Evolutionary conservation across 306 rosid species (phyloP), one percentile per base, ranked within the genome.

Genomic region (Aeschynomene evenia): DNA sequence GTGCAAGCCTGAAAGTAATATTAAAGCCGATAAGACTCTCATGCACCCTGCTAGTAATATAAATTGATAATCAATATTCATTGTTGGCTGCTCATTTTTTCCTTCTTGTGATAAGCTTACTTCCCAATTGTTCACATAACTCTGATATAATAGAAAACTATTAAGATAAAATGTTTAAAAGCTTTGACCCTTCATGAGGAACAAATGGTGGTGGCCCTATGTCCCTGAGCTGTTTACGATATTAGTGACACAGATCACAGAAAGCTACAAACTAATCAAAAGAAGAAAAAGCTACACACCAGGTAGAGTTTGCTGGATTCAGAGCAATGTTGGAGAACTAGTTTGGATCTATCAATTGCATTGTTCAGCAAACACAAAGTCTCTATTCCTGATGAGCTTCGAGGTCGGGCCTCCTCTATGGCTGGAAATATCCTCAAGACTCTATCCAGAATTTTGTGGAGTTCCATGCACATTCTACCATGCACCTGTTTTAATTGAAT

Each of bases 261-360:
- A 60, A 76, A 68, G 72, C 9, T 15, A 48, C 23, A 9, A 61
- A 21, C n/a, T 37, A 23, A 5, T 12, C 4, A 15, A 36, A 14
- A 2, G 58, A 14, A 2, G 58, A 28, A 51, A 10, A 23, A 59
- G 19, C 9, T 50, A 79, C 92, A 14, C 37, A 91, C 99, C 96
- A 94, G 86, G 81, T 94, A 94, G 80, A 94, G 91, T 84, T 88
- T 91, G 82, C 97, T 94, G 28, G 89, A 82, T 23, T 94, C 95
- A 9, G 88, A 64, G 77, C 99, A 94, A 77, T 84, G 52, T 61
- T 85, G 95, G 59, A 94, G 86, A 50, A 87, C 76, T 16, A 69
- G 65, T 57, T 81, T 85, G 72, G 95, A 85, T 79, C 83, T 89
- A 3, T 80, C 85, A 39, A 89, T 80, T 40, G 92, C 80, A 3